Base-by-base conservation (phyloP, 2,329 filamentous ascomycete species). In the Penicillium sp. region DNA sequence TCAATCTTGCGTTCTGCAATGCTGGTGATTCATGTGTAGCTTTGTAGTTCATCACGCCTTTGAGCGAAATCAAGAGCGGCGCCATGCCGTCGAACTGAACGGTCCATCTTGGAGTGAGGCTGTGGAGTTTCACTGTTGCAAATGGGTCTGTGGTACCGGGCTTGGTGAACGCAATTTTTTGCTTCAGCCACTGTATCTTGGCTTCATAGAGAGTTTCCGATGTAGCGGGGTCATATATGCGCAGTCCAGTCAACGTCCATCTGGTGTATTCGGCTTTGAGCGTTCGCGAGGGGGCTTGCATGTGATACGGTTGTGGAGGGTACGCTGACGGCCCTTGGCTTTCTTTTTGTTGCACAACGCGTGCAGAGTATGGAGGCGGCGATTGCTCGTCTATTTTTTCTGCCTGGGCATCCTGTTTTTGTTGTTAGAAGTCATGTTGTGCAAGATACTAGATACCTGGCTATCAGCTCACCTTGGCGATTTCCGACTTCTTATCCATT, bases 261-360 rank as follows among this genome's bases (percentile, higher is more conserved):
- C 47, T 53, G 20, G 42, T 47, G 28, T 53, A 46, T 24, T 53
- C 51, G 30, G 43, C 26, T 47, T 47, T 23, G 0, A 53, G 51
- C 2, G 51, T 47, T 11, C 38, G 42, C 2, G 28, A 43, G 3
- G 51, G 42, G 7, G 26, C n/a, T 28, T 47, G 42, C 5, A 16
- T 23, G 21, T 47, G 42, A 18, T 47, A 18, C 7, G 51, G 16
- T 35, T 53, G 51, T 35, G 43, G 42, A 23, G 49, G 49, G 40
- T 52, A 52, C 38, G 30, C 21, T 20, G 24, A 33, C 5, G 38
- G 11, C 16, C 7, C 18, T 7, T 49, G 18, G 21, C 20, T 35
- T 7, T 23, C 24, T 35, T 16, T 1, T 33, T 35, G 47, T 24
- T 52, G 49, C 7, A 11, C 14, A 14, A 33, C 23, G 3, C 20